These are phyloP conservation scores for Trypanosoma cruzi DNA, from an alignment of 208 protist genomes.

Conservation along the genomic window DNA sequence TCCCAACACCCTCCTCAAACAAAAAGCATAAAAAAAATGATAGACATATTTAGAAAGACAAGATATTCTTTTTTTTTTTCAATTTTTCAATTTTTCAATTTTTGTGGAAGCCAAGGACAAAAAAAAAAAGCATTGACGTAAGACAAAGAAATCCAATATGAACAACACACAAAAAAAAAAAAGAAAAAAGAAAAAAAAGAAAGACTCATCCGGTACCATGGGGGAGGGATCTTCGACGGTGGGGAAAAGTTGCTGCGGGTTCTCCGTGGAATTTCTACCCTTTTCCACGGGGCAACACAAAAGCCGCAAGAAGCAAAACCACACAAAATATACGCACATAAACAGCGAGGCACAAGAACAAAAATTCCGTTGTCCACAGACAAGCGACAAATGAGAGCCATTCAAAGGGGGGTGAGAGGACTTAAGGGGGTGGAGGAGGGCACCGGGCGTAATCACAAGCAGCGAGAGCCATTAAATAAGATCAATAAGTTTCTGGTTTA, in stretches of 20 bases:
- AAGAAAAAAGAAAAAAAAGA: neutral
- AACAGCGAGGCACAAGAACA: neutral
- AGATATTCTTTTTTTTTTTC: slow-evolving; percentile 6
- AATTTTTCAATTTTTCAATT: neutral
- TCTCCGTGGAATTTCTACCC: neutral
- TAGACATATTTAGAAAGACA: neutral
- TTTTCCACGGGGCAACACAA: neutral
- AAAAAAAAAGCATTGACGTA: neutral
- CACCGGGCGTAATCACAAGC: neutral
- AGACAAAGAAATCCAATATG: neutral
- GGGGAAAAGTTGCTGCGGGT: neutral
- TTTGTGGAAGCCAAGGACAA: neutral
- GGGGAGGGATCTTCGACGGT: neutral
- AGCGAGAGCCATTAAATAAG: neutral
- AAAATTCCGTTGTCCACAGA: neutral
- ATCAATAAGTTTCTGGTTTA: neutral
- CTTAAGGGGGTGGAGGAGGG: too few species aligned
- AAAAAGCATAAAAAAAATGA: neutral
- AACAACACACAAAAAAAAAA: neutral
- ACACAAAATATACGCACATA: neutral
- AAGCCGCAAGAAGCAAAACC: neutral
- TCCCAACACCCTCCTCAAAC: too few species aligned
- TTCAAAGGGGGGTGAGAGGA: neutral
- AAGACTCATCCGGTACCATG: neutral
- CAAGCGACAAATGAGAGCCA: neutral